Conservation (phyloP, 768 basidiomycete genomes). For the Tricholomella constricta region DNA sequence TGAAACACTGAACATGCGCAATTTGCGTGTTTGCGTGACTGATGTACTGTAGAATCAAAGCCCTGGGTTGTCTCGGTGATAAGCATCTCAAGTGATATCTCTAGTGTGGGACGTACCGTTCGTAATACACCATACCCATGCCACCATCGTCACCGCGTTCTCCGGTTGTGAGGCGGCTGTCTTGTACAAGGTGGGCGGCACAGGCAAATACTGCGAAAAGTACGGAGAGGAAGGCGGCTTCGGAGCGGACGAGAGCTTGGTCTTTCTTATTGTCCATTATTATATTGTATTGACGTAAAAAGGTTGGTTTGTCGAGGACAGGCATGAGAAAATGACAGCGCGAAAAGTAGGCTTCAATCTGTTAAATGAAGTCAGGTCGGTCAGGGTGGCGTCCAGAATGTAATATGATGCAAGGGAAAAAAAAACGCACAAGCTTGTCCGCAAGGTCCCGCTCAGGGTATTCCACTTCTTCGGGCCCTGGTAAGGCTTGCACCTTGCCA, state of each 20-base stretch:
- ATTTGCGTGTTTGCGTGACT: constrained; percentile 84
- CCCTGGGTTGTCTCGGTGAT: constrained; percentile 45
- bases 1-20: constrained; percentile 87
- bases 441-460: constrained; percentile 84
- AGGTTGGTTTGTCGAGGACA: constrained; percentile 82
- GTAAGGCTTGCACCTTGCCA: constrained; percentile 81
- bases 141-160: constrained; percentile 74
- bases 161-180: constrained; percentile 59
- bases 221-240: constrained; percentile 78
- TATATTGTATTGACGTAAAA: constrained; percentile 67
- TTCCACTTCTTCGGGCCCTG: constrained; percentile 84
- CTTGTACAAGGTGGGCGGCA: constrained; percentile 76
- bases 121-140: constrained; percentile 89
- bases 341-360: constrained; percentile 88
- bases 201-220: constrained; percentile 92
- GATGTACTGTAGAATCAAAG: constrained; percentile 89
- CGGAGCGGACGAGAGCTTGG: constrained; percentile 49
- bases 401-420: constrained; percentile 16
- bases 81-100: constrained; percentile 14
- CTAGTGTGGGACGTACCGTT: constrained; percentile 56
- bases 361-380: constrained; percentile 25
- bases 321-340: constrained; percentile 89
- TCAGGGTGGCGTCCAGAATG: constrained; percentile 19
- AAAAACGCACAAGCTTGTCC: constrained; percentile 73
- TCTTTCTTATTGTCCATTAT: constrained; percentile 75